Percentiles rank a stretch among this genome's conserved stretches.
phyloP scores from a whole-genome alignment of 2,329 filamentous ascomycete genomes.

The Bipolaris oryzae region DNA sequence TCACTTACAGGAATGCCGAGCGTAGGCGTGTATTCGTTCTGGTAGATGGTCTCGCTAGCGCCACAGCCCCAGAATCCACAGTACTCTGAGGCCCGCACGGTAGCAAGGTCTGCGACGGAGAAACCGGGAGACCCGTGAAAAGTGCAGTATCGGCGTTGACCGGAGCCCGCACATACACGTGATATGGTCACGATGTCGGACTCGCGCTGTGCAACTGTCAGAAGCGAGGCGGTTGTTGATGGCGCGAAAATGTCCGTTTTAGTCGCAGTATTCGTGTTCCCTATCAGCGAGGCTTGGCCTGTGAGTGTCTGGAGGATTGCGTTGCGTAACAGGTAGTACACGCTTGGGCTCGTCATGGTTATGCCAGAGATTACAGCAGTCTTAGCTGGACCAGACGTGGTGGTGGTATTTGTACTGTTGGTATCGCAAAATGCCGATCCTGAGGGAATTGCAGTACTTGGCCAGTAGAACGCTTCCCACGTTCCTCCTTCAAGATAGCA shows the following conservation, averaged over 20 bases:
- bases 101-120: neutral
- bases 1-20: neutral
- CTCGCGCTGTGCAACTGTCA: neutral
- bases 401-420: neutral
- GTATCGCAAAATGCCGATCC: neutral
- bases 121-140: neutral
- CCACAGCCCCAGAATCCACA: neutral
- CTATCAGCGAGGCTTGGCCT: neutral
- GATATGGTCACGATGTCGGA: neutral
- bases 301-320: neutral
- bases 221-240: neutral
- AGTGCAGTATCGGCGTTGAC: neutral
- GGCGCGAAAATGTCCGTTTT: neutral
- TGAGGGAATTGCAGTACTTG: neutral
- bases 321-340: neutral
- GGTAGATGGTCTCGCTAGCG: neutral
- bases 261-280: neutral
- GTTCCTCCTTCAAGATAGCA: neutral
- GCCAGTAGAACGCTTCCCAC: neutral
- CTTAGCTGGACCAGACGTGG: neutral
- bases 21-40: neutral
- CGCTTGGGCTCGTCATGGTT: neutral
- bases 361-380: neutral
- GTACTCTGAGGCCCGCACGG: neutral
- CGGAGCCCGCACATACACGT: neutral